Percentiles rank a stretch among this genome's conserved stretches.
Conservation (phyloP, 768 basidiomycete genomes). For the Podaxis sp. region DNA sequence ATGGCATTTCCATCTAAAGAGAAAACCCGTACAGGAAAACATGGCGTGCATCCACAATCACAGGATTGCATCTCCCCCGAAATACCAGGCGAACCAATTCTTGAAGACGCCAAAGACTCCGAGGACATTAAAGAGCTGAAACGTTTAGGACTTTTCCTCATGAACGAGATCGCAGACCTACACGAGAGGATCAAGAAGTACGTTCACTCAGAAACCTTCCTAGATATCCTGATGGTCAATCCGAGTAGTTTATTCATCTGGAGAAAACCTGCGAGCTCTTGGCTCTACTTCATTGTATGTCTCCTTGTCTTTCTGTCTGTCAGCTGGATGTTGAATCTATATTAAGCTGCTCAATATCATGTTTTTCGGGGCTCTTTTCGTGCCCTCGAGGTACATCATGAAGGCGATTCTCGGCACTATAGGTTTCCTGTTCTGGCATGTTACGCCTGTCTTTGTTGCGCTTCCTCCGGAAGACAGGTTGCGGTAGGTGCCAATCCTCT, state of each 20-base stretch:
- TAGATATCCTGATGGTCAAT: neutral
- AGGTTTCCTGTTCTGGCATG: conserved; percentile 66
- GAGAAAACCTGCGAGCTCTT: conserved; percentile 54
- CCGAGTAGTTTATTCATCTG: conserved; percentile 61
- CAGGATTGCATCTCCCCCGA: neutral
- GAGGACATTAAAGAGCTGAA: conserved; percentile 43
- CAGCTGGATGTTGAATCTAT: neutral
- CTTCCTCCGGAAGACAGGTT: conserved; percentile 45
- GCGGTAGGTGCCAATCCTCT: conserved; percentile 34
- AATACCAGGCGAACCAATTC: conserved; percentile 4
- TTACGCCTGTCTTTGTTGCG: conserved; percentile 52
- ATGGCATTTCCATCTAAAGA: conserved; percentile 31
- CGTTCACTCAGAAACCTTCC: conserved; percentile 19
- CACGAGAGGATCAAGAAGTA: conserved; percentile 69
- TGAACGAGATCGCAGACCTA: conserved; percentile 56
- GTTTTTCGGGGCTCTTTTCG: conserved; percentile 38
- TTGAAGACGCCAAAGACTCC: conserved; percentile 33
- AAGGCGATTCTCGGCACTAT: conserved; percentile 45
- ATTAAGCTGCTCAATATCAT: conserved; percentile 38
- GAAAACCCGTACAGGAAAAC: conserved; percentile 22
- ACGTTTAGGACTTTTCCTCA: conserved; percentile 34
- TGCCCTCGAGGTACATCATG: conserved; percentile 50
- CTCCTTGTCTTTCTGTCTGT: conserved; percentile 4
- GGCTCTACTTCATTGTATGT: conserved; percentile 47
- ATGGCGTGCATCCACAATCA: neutral